These are phyloP conservation scores for Paraconiothyrium brasiliense DNA, from an alignment of 2,329 filamentous ascomycete species.

Conservation along the genomic window DNA sequence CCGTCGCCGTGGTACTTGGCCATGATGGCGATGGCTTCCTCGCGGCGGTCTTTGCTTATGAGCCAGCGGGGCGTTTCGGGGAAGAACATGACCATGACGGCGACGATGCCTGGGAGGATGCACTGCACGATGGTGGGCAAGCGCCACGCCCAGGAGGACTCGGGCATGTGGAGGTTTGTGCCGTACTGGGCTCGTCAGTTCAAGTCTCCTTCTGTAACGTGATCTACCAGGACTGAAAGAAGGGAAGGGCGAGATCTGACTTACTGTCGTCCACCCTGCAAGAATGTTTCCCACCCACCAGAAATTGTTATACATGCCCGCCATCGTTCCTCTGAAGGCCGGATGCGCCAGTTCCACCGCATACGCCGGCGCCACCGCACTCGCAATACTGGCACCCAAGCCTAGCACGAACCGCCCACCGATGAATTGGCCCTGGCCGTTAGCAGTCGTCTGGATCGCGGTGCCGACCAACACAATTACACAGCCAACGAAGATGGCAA, in stretches of 20 bases:
- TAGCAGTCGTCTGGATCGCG: conserved; percentile 60
- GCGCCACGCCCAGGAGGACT: conserved; percentile 63
- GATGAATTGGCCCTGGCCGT: conserved; percentile 62
- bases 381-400: conserved; percentile 64
- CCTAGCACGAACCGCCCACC: conserved; percentile 54
- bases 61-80: conserved; percentile 70
- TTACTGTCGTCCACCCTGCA: conserved; percentile 65
- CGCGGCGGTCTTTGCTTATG: conserved; percentile 62
- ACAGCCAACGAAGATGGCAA: conserved; percentile 66
- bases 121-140: conserved; percentile 47
- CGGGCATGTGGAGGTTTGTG: conserved; percentile 47
- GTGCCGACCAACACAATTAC: conserved; percentile 62
- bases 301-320: conserved; percentile 64
- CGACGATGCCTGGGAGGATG: conserved; percentile 51
- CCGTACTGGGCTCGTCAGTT: conserved; percentile 33
- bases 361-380: conserved; percentile 67
- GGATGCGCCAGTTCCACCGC: conserved; percentile 69
- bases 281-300: conserved; percentile 62
- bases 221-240: neutral
- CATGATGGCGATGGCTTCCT: conserved; percentile 67
- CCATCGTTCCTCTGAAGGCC: conserved; percentile 67
- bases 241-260: conserved; percentile 23
- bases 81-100: conserved; percentile 61
- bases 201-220: neutral
- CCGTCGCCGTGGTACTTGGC: conserved; percentile 66